Evolutionary conservation across 306 rosid species (phyloP).

Genomic region (Inga leiocalycina): DNA sequence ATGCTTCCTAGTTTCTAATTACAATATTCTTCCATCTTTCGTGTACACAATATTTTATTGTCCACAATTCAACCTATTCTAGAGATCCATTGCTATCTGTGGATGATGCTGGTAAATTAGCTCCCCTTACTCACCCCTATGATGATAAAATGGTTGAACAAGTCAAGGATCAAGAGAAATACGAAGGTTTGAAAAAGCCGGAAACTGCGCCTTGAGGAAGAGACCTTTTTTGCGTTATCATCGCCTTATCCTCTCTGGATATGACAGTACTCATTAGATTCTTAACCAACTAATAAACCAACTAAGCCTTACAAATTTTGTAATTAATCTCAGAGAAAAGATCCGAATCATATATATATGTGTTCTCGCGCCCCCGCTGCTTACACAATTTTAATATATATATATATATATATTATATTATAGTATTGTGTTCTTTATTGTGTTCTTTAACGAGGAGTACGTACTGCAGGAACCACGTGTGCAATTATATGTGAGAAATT

Average conservation of each 20-base stretch:
- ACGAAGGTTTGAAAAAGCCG: too few relatives aligned
- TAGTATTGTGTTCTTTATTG: not conserved
- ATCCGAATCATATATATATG: not conserved
- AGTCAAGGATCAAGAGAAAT: too few relatives aligned
- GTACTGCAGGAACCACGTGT: not conserved
- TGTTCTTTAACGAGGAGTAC: not conserved
- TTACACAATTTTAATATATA: not conserved
- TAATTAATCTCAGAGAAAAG: not conserved
- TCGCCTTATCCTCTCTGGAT: constrained; percentile 13
- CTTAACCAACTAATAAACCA: constrained; percentile 15
- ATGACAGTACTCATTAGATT: constrained; percentile 15
- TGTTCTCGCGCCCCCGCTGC: not conserved
- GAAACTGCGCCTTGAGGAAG: constrained; percentile 1
- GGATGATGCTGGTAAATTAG: too few relatives aligned
- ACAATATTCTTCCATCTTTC: too few relatives aligned
- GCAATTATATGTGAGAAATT: not conserved
- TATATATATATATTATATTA: not conserved
- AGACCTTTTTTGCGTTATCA: constrained; percentile 25
- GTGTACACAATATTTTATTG: too few relatives aligned
- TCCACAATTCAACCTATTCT: too few relatives aligned
- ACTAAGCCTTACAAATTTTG: not conserved
- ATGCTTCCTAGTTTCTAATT: too few relatives aligned
- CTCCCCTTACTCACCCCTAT: too few relatives aligned
- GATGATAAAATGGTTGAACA: too few relatives aligned
- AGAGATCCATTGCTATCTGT: too few relatives aligned